Base-by-base conservation (phyloP, 2,329 filamentous ascomycete species). In the Scytalidium sp. region DNA sequence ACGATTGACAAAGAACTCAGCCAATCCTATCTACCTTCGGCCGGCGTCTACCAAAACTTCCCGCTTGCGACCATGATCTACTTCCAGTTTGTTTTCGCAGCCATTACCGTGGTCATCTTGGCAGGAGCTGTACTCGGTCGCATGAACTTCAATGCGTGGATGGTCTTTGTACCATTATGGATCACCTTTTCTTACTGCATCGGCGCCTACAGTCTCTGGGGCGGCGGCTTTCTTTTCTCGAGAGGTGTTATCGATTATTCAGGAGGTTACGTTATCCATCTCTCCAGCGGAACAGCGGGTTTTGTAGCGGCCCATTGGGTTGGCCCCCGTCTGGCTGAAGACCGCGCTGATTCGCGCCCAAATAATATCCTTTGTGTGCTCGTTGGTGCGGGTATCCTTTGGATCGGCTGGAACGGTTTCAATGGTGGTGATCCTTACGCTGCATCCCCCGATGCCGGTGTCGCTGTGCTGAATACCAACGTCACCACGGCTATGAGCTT, bases 371-470 rank as follows among this genome's bases (percentile, higher is more conserved):
- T 73, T 13, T 60, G 69, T 9, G 68, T 74, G 22, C 62, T 77
- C 46, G 64, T 73, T 23, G 75, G 75, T 20, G 73, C 74, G 2
- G 75, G 74, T 17, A 72, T 78, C 29, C 69, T 78, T 27, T 78
- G 74, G 75, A 66, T 75, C 21, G 74, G 75, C 51, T 78, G 75
- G 75, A 77, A 77, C 58, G 75, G 75, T 39, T 78, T 77, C 67
- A 78, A 77, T 52, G 74, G 75, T 41, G 74, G 75, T 56, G 75
- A 76, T 59, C 75, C 75, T n/a, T 78, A 77, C 54, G 64, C 72
- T 9, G 75, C 75, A 8, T 72, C 65, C 40, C 70, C 74, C 7
- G 74, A 77, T 57, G 74, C 74, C 4, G 75, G 74, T 49, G 74
- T 72, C 6, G 75, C 75, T 3, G 74, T 78, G 11, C 66, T 78